These are phyloP conservation scores for Primulina eburnea DNA, from an alignment of 257 asterid genomes.

Conservation along the genomic window DNA sequence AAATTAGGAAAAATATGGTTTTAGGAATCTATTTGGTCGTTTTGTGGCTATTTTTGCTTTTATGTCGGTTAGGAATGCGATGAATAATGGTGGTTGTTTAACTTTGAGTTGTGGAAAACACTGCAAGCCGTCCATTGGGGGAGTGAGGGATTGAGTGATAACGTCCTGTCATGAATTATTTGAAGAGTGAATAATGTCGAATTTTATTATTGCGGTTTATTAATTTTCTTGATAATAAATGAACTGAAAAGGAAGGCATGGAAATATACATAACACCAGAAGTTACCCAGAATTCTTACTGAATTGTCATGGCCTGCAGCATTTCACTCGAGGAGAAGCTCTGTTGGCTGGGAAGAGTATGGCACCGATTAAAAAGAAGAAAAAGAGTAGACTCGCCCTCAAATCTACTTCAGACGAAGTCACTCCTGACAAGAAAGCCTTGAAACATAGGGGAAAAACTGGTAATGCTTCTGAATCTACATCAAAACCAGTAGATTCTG, in stretches of 20 bases:
- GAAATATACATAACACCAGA: too few relatives aligned
- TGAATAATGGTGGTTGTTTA: not conserved
- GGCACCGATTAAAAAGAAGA: conserved; percentile 37
- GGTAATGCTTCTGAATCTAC: conserved; percentile 26
- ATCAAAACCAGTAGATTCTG: conserved; percentile 25
- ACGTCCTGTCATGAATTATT: not conserved
- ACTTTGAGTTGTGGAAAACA: not conserved
- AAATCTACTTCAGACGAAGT: conserved; percentile 23
- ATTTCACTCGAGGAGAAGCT: conserved; percentile 14
- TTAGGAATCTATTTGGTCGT: not conserved
- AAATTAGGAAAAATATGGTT: too few relatives aligned
- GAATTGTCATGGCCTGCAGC: conserved; percentile 20
- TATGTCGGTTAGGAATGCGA: not conserved
- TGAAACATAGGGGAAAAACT: conserved; percentile 29
- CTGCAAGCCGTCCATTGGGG: not conserved
- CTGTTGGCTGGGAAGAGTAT: conserved; percentile 33
- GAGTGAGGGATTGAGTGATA: not conserved
- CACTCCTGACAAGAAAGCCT: conserved; percentile 24
- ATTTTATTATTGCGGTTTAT: too few relatives aligned
- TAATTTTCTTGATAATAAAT: not conserved
- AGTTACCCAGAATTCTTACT: not conserved
- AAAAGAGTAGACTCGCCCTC: conserved; percentile 14
- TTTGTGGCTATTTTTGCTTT: not conserved
- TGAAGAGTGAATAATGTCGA: not conserved
- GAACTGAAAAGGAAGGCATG: not conserved